Base-by-base conservation (phyloP, 2,329 filamentous ascomycete species). In the Epichloe elymi region DNA sequence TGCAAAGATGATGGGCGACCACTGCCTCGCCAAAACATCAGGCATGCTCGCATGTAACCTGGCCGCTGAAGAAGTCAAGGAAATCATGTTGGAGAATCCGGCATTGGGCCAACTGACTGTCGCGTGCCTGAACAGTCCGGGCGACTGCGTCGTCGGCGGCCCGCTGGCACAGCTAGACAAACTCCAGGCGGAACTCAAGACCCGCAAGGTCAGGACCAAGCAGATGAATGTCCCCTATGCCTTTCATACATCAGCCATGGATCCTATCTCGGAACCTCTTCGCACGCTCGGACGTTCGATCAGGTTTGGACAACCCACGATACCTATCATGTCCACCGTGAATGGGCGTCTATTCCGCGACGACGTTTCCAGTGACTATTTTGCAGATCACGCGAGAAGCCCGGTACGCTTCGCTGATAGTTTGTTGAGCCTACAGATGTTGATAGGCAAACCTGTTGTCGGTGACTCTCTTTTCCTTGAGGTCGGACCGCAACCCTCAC, bases 1-100 rank as follows among this genome's bases (percentile, higher is more conserved):
- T 56, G 85, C 85, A n/a, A 70, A 78, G 61, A 72, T 87, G 11
- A 72, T 89, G 3, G 75, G 81, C 43, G 70, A 79, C 50, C 76
- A 78, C 57, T 89, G 85, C 70, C 80, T 75, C n/a, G 71, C 38
- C 11, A 78, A 81, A 53, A 85, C 79, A 1, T 85, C 89, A 58
- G 75, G 75, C 36, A 79, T 78, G 74, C 62, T 78, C 49, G 73
- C 74, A 19, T 66, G 74, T 15, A 69, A 72, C 54, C 8, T 30
- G 26, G 72, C 68, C 5, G 36, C 36, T 38, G 36, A 38, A 6
- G n/a, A 15, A 42, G 17, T 23, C 39, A 5, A 17, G 2, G 10
- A 11, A 42, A 42, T 14, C 39, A 42, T 42, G 10, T 17, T 2
- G 19, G n/a, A 42, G 14, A 42, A 42, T 14, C 15, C 14, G 17